Percentiles rank a stretch among this genome's conserved stretches.
Evolutionary conservation across 2,329 filamentous ascomycete species (phyloP).

Genomic region (Diaporthe ilicicola): DNA sequence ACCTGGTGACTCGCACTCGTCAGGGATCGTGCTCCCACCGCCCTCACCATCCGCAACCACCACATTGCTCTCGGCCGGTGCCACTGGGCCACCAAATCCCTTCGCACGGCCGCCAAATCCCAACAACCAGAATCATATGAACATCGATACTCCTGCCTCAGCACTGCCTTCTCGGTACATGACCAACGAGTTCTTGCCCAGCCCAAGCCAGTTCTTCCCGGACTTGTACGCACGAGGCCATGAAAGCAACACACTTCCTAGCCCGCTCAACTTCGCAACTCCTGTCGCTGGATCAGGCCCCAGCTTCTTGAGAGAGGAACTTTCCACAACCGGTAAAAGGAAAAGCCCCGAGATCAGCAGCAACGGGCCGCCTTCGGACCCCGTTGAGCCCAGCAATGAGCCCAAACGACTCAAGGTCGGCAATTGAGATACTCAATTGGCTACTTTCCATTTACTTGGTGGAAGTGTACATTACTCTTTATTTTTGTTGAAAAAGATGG

Average conservation of each 20-base stretch:
- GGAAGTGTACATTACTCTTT: slow-evolving; percentile 26
- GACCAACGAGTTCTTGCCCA: slow-evolving; percentile 85
- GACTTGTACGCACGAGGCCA: slow-evolving; percentile 82
- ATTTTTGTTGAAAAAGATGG: slow-evolving; percentile 27
- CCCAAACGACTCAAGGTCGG: slow-evolving; percentile 64
- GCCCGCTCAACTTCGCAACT: slow-evolving; percentile 91
- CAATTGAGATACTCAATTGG: slow-evolving; percentile 38
- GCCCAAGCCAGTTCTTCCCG: slow-evolving; percentile 90
- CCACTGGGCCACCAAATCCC: slow-evolving; percentile 91
- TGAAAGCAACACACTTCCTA: slow-evolving; percentile 88
- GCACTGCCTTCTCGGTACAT: slow-evolving; percentile 92
- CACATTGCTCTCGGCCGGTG: slow-evolving; percentile 82
- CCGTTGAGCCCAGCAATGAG: slow-evolving; percentile 53
- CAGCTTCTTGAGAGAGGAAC: slow-evolving; percentile 69
- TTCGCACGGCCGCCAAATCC: slow-evolving; percentile 83
- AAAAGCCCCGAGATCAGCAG: slow-evolving; percentile 63
- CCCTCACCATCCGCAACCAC: slow-evolving; percentile 90
- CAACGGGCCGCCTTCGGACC: slow-evolving; percentile 50
- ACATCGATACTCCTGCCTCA: slow-evolving; percentile 83
- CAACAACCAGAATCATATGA: slow-evolving; percentile 59
- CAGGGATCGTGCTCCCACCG: slow-evolving; percentile 84
- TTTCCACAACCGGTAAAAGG: slow-evolving; percentile 52
- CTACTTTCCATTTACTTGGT: slow-evolving; percentile 14
- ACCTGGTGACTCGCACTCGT: slow-evolving; percentile 65
- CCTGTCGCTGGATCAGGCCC: slow-evolving; percentile 72